Conservation (phyloP, 2,329 filamentous ascomycete genomes). For the Pseudocercospora vitis region DNA sequence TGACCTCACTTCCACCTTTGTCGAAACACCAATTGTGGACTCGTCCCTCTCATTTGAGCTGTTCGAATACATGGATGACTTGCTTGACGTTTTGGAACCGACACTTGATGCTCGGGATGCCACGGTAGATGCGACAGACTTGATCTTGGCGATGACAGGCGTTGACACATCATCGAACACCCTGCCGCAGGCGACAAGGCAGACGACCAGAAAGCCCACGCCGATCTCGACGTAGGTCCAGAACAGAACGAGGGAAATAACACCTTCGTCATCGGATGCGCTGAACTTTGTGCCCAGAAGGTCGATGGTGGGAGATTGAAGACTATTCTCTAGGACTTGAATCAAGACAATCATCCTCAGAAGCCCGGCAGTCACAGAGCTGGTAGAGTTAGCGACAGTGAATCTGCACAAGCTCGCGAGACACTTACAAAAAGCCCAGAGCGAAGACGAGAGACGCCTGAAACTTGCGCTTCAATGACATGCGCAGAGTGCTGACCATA, state of each 20-base stretch:
- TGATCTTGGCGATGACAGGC: constrained; percentile 15
- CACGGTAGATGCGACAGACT: constrained; percentile 1
- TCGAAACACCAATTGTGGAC: constrained; percentile 13
- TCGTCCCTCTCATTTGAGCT: constrained; percentile 15
- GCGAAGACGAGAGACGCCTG: constrained; percentile 19
- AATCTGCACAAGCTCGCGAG: not conserved
- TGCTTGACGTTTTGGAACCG: constrained; percentile 15
- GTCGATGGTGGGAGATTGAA: constrained; percentile 6
- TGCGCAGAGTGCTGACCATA: constrained; percentile 19
- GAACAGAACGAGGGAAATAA: constrained; percentile 14
- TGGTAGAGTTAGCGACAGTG: not conserved
- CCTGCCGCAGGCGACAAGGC: constrained; percentile 15
- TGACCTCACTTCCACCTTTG: constrained; percentile 11
- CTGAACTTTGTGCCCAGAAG: constrained; percentile 13
- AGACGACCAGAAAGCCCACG: constrained; percentile 21
- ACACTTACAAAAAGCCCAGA: constrained; percentile 19
- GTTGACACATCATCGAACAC: constrained; percentile 18
- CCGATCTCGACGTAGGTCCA: constrained; percentile 22
- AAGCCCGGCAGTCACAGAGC: constrained; percentile 18
- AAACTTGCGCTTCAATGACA: constrained; percentile 14
- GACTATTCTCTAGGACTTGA: constrained; percentile 12
- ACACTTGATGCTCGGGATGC: constrained; percentile 9
- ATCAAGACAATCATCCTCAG: constrained; percentile 19
- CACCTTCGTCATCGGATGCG: constrained; percentile 14
- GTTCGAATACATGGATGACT: constrained; percentile 14